Percentiles rank a stretch among this genome's conserved stretches.
Conservation (phyloP, 208 protist genomes). For the Trichomonas vaginalis region DNA sequence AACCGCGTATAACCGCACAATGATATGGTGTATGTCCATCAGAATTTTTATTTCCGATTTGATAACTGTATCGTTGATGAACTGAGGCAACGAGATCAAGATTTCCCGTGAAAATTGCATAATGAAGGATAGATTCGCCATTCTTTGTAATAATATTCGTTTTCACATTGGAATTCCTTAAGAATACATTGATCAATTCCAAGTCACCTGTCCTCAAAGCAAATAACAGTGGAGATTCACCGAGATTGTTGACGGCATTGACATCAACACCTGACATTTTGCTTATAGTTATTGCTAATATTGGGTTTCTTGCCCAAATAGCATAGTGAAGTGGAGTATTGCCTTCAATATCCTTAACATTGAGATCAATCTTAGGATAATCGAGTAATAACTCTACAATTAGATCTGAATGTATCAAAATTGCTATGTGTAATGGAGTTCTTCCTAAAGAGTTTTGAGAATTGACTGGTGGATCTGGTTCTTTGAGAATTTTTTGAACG, state of each 20-base stretch:
- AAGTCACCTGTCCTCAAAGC: not conserved
- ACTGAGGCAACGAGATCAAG: not conserved
- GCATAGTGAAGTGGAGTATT: not conserved
- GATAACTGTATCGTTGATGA: not conserved
- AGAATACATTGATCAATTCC: not conserved
- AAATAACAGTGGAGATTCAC: not conserved
- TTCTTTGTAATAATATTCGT: not conserved
- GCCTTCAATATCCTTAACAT: not conserved
- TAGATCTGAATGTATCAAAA: not conserved
- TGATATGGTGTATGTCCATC: not conserved
- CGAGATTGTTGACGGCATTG: not conserved
- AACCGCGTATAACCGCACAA: not conserved
- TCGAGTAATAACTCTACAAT: not conserved
- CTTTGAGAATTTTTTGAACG: not conserved
- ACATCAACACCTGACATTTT: not conserved
- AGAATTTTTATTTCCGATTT: not conserved
- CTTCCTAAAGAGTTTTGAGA: not conserved
- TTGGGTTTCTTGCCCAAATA: not conserved
- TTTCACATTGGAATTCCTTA: not conserved
- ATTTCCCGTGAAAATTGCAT: not conserved
- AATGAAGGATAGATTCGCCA: not conserved
- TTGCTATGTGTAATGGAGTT: not conserved
- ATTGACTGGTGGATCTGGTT: not conserved
- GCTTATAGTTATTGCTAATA: not conserved
- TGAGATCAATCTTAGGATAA: not conserved